Base-by-base conservation (phyloP, 257 asterid genomes). In the Echites panduratus region DNA sequence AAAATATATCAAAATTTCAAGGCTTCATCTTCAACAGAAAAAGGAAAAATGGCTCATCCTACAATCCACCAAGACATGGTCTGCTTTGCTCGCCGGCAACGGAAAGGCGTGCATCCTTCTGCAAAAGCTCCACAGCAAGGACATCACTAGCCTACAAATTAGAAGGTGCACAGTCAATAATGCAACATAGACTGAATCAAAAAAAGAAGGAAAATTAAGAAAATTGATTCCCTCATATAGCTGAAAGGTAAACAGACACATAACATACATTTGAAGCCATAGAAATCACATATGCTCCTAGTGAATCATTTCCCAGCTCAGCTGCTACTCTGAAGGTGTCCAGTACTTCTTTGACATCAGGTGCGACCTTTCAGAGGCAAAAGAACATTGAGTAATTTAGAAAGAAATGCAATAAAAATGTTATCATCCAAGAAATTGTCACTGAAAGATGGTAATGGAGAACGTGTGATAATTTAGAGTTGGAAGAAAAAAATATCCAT, bases 241-340 rank as follows among this genome's bases (percentile, higher is more conserved):
- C 41, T 29, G 17, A 9, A 17, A 38, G 44, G 26, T 40, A 58
- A 64, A 17, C 49, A 45, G 43, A 3, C n/a, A 32, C 44, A 13
- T 64, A 27, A 66, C 88, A 68, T 88, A 94, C 99, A 81, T 88
- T 86, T 79, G 97, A 86, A 73, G 97, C 97, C 99, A 94, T 94
- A 58, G 99, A 94, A 71, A 94, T 94, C 87, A 94, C 99, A 76
- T 91, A 94, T 52, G 99, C 99, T 78, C 99, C 99, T 26, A 94
- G 88, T 58, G 97, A 88, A 80, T 88, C 99, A 49, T 89, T 90
- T 78, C 99, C 99, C 80, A 94, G 75, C 80, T 94, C 97, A 78
- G 96, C 97, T 2, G 97, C 96, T 26, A 91, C 97, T 82, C 91
- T 85, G 88, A 94, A 91, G 79, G 99, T 89, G 82, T 91, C 97